These are phyloP conservation scores for Stevia rebaudiana DNA, from an alignment of 140 eudicot genomes.

Conservation along the genomic window DNA sequence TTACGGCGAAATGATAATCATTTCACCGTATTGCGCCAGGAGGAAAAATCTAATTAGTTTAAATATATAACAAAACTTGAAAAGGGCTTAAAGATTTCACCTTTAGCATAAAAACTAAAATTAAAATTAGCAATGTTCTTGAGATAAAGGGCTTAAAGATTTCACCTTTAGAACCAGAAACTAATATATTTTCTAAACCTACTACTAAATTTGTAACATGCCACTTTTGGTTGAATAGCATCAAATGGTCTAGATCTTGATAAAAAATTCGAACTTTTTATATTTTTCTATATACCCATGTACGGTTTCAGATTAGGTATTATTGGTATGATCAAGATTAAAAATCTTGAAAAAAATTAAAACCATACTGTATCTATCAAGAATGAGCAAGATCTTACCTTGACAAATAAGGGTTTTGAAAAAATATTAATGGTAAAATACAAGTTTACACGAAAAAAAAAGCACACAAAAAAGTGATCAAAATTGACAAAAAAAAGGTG, in stretches of 20 bases:
- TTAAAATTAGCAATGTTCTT: too few relatives aligned
- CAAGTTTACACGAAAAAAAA: neutral
- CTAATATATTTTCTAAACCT: too few relatives aligned
- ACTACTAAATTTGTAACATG: too few relatives aligned
- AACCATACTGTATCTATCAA: conserved; percentile 52
- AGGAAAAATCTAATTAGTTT: too few relatives aligned
- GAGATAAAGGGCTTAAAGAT: too few relatives aligned
- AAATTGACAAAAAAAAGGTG: neutral
- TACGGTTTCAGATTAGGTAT: conserved; percentile 34
- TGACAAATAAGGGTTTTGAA: conserved; percentile 64
- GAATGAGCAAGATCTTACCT: conserved; percentile 65
- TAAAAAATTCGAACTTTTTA: conserved; percentile 50
- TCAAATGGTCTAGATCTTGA: conserved; percentile 46
- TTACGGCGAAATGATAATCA: too few relatives aligned
- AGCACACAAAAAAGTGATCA: neutral
- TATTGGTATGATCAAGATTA: conserved; percentile 47
- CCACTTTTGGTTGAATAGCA: too few relatives aligned
- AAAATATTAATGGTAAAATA: neutral
- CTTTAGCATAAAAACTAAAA: too few relatives aligned
- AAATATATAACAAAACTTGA: too few relatives aligned
- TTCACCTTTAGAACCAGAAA: too few relatives aligned
- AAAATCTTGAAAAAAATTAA: conserved; percentile 57
- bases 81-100: too few relatives aligned
- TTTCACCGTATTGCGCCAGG: too few relatives aligned
- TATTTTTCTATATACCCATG: conserved; percentile 60